phyloP scores from a whole-genome alignment of 208 protist species.

The Acanthamoeba healyi region DNA sequence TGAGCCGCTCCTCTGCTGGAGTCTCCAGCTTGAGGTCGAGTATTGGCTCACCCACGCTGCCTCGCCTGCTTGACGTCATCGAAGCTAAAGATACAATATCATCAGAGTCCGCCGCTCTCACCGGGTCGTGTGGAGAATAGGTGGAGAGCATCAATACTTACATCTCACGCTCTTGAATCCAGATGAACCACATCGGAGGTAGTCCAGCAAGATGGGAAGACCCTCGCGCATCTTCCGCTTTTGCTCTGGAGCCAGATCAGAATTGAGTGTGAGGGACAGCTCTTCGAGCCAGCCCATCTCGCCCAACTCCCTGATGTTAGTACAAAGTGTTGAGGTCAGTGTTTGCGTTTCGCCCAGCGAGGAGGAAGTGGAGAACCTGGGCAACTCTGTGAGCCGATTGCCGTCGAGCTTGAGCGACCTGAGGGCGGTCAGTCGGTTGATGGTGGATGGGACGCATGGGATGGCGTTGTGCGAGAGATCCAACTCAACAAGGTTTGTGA shows the following conservation, averaged over 20 bases:
- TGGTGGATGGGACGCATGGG: neutral
- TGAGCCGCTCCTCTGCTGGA: neutral
- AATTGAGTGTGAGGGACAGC: neutral
- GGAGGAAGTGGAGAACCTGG: neutral
- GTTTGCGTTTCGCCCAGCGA: no score
- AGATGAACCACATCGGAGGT: neutral
- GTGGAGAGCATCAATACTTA: no score
- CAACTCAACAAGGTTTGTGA: neutral
- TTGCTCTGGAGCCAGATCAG: neutral
- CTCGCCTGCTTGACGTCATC: neutral
- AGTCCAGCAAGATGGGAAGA: neutral
- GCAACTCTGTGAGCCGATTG: neutral
- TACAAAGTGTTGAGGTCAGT: neutral
- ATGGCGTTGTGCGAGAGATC: slow-evolving; percentile 3
- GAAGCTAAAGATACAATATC: no score
- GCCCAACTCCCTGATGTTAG: neutral
- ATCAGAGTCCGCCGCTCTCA: no score
- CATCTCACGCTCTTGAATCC: no score
- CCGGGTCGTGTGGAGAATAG: no score
- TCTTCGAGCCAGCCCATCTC: neutral
- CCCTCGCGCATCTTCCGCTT: slow-evolving; percentile 9
- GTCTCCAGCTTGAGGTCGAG: neutral
- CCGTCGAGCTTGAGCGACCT: neutral
- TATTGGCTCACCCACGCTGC: neutral
- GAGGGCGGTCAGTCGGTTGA: neutral